A percentile compares a stretch with the other conserved stretches of the same genome.
Evolutionary conservation across 2,329 filamentous ascomycete genomes (phyloP).

Genomic region (Epichloe elymi): DNA sequence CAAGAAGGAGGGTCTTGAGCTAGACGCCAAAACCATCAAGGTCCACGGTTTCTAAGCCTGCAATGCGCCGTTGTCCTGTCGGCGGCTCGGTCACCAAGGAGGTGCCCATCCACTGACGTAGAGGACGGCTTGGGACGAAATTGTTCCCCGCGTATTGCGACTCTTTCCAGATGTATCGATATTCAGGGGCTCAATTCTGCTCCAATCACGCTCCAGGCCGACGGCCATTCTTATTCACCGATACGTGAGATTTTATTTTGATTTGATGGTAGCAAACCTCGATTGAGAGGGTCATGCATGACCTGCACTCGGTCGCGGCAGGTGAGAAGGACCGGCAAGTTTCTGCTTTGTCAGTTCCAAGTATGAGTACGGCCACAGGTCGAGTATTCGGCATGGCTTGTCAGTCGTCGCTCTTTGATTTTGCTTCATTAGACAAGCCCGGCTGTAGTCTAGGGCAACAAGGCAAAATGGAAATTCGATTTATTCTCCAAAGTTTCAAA

Average conservation of each 20-base stretch:
- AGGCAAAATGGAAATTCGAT: conserved; percentile 4
- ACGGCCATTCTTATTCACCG: conserved; percentile 16
- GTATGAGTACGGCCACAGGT: conserved; percentile 17
- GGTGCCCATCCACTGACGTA: conserved; percentile 16
- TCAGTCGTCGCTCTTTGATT: conserved; percentile 21
- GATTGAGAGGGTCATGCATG: not conserved
- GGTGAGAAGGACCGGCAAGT: conserved; percentile 1
- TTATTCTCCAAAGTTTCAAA: not conserved
- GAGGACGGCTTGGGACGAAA: conserved; percentile 17
- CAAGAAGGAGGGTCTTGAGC: conserved; percentile 87
- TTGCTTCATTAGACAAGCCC: conserved; percentile 17
- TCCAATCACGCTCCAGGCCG: conserved; percentile 12
- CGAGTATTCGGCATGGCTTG: conserved; percentile 18
- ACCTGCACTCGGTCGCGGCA: conserved; percentile 3
- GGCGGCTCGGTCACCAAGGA: conserved; percentile 15
- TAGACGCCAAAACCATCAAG: conserved; percentile 96
- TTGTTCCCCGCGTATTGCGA: conserved; percentile 14
- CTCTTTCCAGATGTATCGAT: conserved; percentile 14
- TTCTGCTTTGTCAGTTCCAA: conserved; percentile 10
- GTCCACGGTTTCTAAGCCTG: conserved; percentile 44
- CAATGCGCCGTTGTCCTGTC: conserved; percentile 27
- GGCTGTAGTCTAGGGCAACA: conserved; percentile 22
- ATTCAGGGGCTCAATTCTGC: conserved; percentile 19
- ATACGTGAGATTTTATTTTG: conserved; percentile 13
- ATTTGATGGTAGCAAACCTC: conserved; percentile 6